Base-by-base conservation (phyloP, 2,329 filamentous ascomycete genomes). In the Mycocentrospora acerina region DNA sequence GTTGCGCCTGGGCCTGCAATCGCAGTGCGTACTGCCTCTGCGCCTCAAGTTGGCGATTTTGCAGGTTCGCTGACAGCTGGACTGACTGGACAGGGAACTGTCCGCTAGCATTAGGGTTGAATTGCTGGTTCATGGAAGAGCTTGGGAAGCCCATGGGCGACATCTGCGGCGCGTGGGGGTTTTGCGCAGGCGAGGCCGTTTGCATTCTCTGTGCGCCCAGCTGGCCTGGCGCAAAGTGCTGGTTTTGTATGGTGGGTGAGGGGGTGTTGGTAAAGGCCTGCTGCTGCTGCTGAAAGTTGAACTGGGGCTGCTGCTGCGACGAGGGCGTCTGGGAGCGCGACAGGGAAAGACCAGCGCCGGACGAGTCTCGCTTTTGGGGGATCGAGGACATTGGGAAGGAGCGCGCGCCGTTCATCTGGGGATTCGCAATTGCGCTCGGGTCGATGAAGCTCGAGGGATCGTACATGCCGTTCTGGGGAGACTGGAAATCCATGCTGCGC, bases 281-380 rank as follows among this genome's bases (percentile, higher is more conserved):
- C 40, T 84, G 86, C 51, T 71, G 70, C 51, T 71, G 70, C 45
- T 84, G 86, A 66, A 85, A 91, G 51, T 81, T 82, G 35, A 62
- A 67, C 35, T 67, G 70, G 35, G 79, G 78, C 47, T 82, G 79
- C 35, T 79, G 78, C 47, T 82, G 79, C 62, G 91, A 88, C 59
- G 89, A 87, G 24, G 91, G 91, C 19, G 91, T 97, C 64, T 95
- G 90, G 56, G 91, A 91, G 69, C 91, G 88, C 70, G 91, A 94
- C 37, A 91, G 90, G 27, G 90, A 93, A 36, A 91, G 90, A 22
- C 90, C 94, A 64, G 86, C 84, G 53, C 83, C 85, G 60, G 93
- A 78, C 61, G 84, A 90, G 68, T 96, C 90, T 59, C 93, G 82
- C 72, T 97, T 98, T 26, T 90, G 90, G 46, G 91, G 83, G 71